Evolutionary conservation across 495 filamentous ascomycete genomes (phyloP).

Genomic region (Hypoxylon crocopeplum): DNA sequence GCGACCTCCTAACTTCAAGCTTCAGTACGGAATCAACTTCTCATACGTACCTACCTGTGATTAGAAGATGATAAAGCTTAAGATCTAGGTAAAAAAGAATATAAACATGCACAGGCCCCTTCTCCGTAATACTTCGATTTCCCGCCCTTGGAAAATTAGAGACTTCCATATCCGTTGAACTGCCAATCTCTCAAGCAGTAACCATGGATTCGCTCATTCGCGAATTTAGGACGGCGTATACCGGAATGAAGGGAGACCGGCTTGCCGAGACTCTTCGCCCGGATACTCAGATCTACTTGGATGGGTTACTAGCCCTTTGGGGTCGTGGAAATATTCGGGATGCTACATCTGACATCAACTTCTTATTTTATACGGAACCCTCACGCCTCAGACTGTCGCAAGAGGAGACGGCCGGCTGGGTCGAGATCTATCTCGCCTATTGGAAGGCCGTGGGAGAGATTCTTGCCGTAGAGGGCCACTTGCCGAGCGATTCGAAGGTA

Average conservation of each 20-base stretch:
- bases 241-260: conserved; percentile 62
- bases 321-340: conserved; percentile 37
- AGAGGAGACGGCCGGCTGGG: conserved; percentile 75
- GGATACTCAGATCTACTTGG: conserved; percentile 60
- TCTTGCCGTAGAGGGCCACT: conserved; percentile 59
- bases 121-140: not conserved
- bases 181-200: not conserved
- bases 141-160: not conserved
- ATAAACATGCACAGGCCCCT: conserved; percentile 8
- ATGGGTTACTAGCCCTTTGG: conserved; percentile 68
- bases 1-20: not conserved
- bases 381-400: conserved; percentile 55
- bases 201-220: conserved; percentile 68
- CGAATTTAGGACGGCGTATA: conserved; percentile 67
- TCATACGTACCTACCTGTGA: no score
- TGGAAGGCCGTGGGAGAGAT: conserved; percentile 82
- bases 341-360: conserved; percentile 34
- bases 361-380: conserved; percentile 36
- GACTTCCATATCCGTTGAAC: not conserved
- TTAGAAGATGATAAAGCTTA: not conserved
- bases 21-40: not conserved
- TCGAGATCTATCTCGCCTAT: conserved; percentile 80
- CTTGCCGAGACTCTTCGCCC: conserved; percentile 77
- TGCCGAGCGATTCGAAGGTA: conserved; percentile 44
- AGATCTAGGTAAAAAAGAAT: no score